Evolutionary conservation across 2,329 filamentous ascomycete species (phyloP), one percentile per base, ranked within the genome.

Genomic region (Calonectria ilicicola): DNA sequence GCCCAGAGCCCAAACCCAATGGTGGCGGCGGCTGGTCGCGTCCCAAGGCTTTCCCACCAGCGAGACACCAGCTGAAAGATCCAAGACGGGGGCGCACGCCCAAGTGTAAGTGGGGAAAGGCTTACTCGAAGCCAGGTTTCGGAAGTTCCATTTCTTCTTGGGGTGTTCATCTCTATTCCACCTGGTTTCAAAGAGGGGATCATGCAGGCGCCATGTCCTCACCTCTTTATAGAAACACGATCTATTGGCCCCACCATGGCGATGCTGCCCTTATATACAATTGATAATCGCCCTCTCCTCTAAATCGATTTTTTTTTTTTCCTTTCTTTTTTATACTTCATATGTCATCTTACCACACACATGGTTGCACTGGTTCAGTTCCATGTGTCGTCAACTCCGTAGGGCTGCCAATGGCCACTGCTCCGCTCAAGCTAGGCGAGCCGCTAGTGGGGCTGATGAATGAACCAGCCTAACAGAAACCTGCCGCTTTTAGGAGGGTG

Each of bases 381-480:
- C 53, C 29, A 58, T 38, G 29, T 38, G 32, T 35, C 32, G 53
- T 62, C 58, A 62, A 62, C 38, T 27, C 58, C 38, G 35, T 62
- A 62, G 38, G 58, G 58, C 58, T 62, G 58, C 58, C 35, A 44
- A 44, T 62, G 58, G 9, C 58, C 58, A 38, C 51, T 56, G 29
- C 51, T 56, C 29, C 29, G 35, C 53, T 60, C 12, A 38, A 21
- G 14, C 53, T 60, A 21, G 35, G 53, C 29, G 53, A 15, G 32
- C 23, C 21, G 10, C 47, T 47, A n/a, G 44, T 47, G 44, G 44
- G 44, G 44, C 44, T 47, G 47, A 29, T 38, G 35, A 19, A 23
- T 27, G 35, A 60, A 44, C 58, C 35, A 21, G 23, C 35, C 58
- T 60, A 38, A 60, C 32, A n/a, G 29, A 32, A 62, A 40, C 58